A percentile compares a stretch with the other conserved stretches of the same genome.
Evolutionary conservation across 2,329 filamentous ascomycete species (phyloP).

Genomic region (Shiraia sp.): DNA sequence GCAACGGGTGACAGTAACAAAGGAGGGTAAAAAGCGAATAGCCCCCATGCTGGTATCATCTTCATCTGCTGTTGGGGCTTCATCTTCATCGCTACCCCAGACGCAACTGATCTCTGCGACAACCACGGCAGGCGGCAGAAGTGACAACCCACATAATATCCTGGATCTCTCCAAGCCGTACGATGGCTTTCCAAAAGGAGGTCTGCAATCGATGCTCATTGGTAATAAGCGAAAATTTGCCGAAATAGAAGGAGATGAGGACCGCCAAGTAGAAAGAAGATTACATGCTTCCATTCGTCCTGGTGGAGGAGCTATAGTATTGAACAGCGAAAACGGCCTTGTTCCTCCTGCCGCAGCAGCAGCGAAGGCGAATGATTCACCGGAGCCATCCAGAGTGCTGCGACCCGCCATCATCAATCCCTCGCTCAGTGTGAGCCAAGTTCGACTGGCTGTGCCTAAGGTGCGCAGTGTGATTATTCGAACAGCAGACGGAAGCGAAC

Average conservation of each 20-base stretch:
- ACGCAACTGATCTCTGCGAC: conserved; percentile 81
- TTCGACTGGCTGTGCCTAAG: conserved; percentile 85
- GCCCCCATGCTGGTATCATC: conserved; percentile 85
- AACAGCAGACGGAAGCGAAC: conserved; percentile 70
- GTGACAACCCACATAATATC: conserved; percentile 77
- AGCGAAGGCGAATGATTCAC: conserved; percentile 38
- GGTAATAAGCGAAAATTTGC: conserved; percentile 90
- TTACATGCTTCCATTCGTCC: conserved; percentile 62
- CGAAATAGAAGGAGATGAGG: conserved; percentile 75
- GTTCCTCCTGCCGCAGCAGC: conserved; percentile 70
- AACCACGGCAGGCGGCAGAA: conserved; percentile 62
- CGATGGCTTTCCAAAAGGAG: conserved; percentile 88
- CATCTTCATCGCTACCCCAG: conserved; percentile 87
- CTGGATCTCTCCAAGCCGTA: conserved; percentile 92
- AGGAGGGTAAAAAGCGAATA: conserved; percentile 96
- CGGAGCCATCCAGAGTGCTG: conserved; percentile 75
- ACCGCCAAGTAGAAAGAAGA: conserved; percentile 63
- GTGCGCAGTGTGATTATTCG: conserved; percentile 81
- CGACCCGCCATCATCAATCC: conserved; percentile 87
- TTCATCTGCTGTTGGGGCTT: conserved; percentile 82
- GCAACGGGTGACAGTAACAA: conserved; percentile 89
- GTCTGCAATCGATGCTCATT: conserved; percentile 80
- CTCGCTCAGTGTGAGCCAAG: conserved; percentile 76
- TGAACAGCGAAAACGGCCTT: conserved; percentile 76
- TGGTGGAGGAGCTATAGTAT: conserved; percentile 73